A percentile compares a stretch with the other conserved stretches of the same genome.
phyloP scores from a whole-genome alignment of 129 eudicot species.

The Lactuca sativa region DNA sequence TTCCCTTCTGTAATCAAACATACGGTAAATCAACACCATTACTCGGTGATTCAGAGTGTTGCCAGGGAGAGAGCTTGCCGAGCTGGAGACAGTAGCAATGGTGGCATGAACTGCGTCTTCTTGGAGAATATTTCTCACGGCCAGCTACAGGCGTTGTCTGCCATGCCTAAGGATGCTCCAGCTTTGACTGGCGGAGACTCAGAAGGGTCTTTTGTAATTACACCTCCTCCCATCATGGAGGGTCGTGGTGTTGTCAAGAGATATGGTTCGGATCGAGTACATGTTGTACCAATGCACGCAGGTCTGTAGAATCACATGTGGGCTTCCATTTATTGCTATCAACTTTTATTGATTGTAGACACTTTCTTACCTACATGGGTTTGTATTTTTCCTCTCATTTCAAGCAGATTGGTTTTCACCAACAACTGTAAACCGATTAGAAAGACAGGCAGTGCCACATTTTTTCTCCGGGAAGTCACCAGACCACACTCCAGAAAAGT shows the following conservation, averaged over 20 bases:
- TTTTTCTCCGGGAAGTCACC: slow-evolving; percentile 86
- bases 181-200: slow-evolving; percentile 41
- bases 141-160: slow-evolving; percentile 84
- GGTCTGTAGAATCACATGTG: slow-evolving; percentile 35
- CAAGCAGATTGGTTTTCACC: slow-evolving; percentile 95
- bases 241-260: slow-evolving; percentile 68
- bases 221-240: slow-evolving; percentile 67
- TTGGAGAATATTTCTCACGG: slow-evolving; percentile 93
- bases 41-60: slow-evolving; percentile 54
- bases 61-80: slow-evolving; percentile 60
- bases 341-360: slow-evolving; percentile 7
- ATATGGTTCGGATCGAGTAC: slow-evolving; percentile 52
- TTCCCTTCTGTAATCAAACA: slow-evolving; percentile 71
- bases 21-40: slow-evolving; percentile 60
- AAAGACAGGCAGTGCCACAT: slow-evolving; percentile 96
- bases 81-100: slow-evolving; percentile 45
- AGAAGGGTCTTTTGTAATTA: slow-evolving; percentile 63
- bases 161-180: slow-evolving; percentile 64
- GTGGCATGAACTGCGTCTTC: slow-evolving; percentile 20
- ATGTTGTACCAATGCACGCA: slow-evolving; percentile 88
- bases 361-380: not conserved
- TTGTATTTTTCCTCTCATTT: slow-evolving; percentile 12
- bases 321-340: not conserved
- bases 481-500: slow-evolving; percentile 77
- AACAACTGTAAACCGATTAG: slow-evolving; percentile 73